These are phyloP conservation scores for Geranium incanum DNA, from an alignment of 441 rosid genomes.

Conservation along the genomic window DNA sequence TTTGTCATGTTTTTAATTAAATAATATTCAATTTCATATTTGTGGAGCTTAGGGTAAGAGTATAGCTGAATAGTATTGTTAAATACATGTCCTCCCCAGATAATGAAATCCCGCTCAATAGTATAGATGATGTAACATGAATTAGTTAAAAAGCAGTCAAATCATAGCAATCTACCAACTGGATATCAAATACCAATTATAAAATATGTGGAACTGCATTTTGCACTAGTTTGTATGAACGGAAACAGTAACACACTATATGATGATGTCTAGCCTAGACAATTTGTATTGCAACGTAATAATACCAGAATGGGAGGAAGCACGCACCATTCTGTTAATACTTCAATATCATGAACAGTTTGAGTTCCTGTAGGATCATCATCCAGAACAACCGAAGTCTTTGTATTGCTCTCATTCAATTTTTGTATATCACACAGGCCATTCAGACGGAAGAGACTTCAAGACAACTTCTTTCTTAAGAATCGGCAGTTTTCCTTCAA, in stretches of 20 bases:
- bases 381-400: conserved; percentile 83
- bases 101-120: background rate
- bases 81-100: background rate
- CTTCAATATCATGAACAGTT: conserved; percentile 93
- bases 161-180: background rate
- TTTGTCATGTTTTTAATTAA: background rate
- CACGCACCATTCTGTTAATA: conserved; percentile 89
- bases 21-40: background rate
- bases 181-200: conserved; percentile 2
- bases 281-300: background rate
- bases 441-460: conserved; percentile 76
- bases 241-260: background rate
- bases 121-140: background rate
- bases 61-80: background rate
- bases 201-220: background rate
- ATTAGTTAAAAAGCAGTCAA: background rate
- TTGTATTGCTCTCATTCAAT: conserved; percentile 54
- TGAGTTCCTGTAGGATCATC: conserved; percentile 99
- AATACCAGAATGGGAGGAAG: conserved; percentile 8
- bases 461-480: conserved; percentile 58
- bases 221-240: background rate
- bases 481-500: conserved; percentile 74
- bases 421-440: conserved; percentile 62
- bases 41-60: background rate
- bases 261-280: background rate